Conservation (phyloP, 768 basidiomycete species). For the Cantharellus anzutake region DNA sequence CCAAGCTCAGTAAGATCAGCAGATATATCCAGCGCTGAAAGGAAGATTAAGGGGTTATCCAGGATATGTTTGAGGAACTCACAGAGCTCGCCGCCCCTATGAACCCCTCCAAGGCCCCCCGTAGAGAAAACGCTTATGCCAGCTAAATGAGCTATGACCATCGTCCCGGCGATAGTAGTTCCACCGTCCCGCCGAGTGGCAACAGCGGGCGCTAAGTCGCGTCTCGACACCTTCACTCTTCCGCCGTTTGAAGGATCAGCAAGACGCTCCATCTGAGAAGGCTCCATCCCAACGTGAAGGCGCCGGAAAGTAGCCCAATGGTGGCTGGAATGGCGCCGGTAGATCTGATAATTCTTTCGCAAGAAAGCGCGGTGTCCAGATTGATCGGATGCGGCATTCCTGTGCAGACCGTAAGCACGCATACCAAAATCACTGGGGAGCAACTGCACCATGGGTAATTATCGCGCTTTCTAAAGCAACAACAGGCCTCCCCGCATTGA, state of each 20-base stretch:
- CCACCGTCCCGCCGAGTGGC: slow-evolving; percentile 57
- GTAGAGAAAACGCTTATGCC: slow-evolving; percentile 93
- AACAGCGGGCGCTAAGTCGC: slow-evolving; percentile 65
- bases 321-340: slow-evolving; percentile 78
- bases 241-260: slow-evolving; percentile 29
- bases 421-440: background rate
- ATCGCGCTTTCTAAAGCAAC: slow-evolving; percentile 88
- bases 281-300: slow-evolving; percentile 66
- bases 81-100: slow-evolving; percentile 56
- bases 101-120: slow-evolving; percentile 83
- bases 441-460: slow-evolving; percentile 51
- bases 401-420: background rate
- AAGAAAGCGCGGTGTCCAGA: slow-evolving; percentile 42
- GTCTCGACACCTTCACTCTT: slow-evolving; percentile 35
- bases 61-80: slow-evolving; percentile 6
- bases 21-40: slow-evolving; percentile 78
- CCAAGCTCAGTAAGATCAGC: slow-evolving; percentile 83
- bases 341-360: slow-evolving; percentile 55
- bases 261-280: slow-evolving; percentile 44
- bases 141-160: slow-evolving; percentile 32
- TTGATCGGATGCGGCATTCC: slow-evolving; percentile 69
- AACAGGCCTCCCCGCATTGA: slow-evolving; percentile 41
- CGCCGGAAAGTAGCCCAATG: slow-evolving; percentile 67
- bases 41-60: background rate
- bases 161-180: slow-evolving; percentile 27